A percentile compares a stretch with the other conserved stretches of the same genome.
Evolutionary conservation across 2,329 filamentous ascomycete genomes (phyloP).

Genomic region (Fusarium caatingaense): DNA sequence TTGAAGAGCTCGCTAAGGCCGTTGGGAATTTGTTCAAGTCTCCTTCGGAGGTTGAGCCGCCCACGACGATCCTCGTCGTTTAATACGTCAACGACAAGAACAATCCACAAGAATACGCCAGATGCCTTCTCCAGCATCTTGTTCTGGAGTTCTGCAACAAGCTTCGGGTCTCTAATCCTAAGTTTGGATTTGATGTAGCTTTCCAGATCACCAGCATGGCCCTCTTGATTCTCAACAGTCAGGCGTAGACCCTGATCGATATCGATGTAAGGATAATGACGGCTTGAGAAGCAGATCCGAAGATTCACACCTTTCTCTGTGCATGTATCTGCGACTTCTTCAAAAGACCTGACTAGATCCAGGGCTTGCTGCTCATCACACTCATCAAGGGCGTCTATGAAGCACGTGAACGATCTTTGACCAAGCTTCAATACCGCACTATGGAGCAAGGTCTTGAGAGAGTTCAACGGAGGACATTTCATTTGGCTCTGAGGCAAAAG

Average conservation of each 20-base stretch:
- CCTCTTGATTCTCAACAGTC: conserved; percentile 41
- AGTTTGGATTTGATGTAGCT: conserved; percentile 35
- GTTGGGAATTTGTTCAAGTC: conserved; percentile 51
- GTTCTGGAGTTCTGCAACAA: neutral
- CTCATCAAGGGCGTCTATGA: conserved; percentile 62
- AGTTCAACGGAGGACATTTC: neutral
- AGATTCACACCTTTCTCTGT: conserved; percentile 26
- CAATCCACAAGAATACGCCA: conserved; percentile 59
- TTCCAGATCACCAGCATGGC: conserved; percentile 44
- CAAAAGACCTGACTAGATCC: conserved; percentile 57
- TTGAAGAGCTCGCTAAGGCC: conserved; percentile 61
- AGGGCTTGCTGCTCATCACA: conserved; percentile 56
- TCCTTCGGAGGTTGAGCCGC: conserved; percentile 37
- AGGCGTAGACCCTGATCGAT: conserved; percentile 45
- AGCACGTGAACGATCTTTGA: conserved; percentile 4
- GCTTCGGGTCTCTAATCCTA: neutral
- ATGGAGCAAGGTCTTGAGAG: neutral
- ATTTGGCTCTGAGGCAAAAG: neutral
- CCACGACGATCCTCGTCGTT: conserved; percentile 51
- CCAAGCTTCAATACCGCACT: accelerated
- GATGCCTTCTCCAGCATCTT: conserved; percentile 53
- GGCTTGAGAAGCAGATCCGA: conserved; percentile 58
- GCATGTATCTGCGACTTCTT: conserved; percentile 48
- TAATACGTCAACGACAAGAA: conserved; percentile 54
- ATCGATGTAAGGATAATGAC: conserved; percentile 59